A percentile compares a stretch with the other conserved stretches of the same genome.
phyloP scores from a whole-genome alignment of 768 basidiomycete genomes.

The Obba rivulosa region DNA sequence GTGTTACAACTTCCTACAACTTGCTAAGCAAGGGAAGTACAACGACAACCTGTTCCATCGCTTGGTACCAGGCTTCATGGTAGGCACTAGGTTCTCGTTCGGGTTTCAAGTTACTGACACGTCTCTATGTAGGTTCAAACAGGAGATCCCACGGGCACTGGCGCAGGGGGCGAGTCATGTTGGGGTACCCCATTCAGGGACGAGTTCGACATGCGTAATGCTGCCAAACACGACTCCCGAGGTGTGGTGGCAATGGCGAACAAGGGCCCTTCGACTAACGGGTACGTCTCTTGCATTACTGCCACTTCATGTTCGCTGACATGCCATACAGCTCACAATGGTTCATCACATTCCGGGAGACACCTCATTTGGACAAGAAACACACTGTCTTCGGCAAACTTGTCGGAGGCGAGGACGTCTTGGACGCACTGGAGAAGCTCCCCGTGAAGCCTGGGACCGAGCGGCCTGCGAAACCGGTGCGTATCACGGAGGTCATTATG shows the following conservation, averaged over 20 bases:
- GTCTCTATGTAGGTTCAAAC: conserved; percentile 72
- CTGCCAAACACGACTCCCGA: conserved; percentile 80
- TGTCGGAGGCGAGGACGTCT: conserved; percentile 90
- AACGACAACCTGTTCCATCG: conserved; percentile 88
- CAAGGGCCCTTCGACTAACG: conserved; percentile 86
- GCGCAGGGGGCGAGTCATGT: conserved; percentile 84
- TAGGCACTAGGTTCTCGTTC: conserved; percentile 25
- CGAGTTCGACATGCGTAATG: conserved; percentile 84
- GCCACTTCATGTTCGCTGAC: neutral
- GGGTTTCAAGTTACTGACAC: neutral
- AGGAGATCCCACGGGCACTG: conserved; percentile 95
- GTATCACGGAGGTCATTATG: conserved; percentile 85
- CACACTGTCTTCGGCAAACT: conserved; percentile 97
- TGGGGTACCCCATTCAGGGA: conserved; percentile 98
- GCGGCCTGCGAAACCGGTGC: conserved; percentile 78
- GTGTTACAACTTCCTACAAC: conserved; percentile 96
- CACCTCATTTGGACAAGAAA: conserved; percentile 85
- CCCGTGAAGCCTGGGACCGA: conserved; percentile 83
- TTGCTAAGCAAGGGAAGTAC: conserved; percentile 88
- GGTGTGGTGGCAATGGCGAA: conserved; percentile 95
- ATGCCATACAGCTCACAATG: conserved; percentile 70
- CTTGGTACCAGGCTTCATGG: conserved; percentile 94
- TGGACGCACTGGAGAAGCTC: conserved; percentile 77
- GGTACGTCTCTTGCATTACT: conserved; percentile 35
- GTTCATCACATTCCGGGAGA: conserved; percentile 82